These are phyloP conservation scores for Phytophthora pisi DNA, from an alignment of 352 stramenopile genomes.

Conservation along the genomic window DNA sequence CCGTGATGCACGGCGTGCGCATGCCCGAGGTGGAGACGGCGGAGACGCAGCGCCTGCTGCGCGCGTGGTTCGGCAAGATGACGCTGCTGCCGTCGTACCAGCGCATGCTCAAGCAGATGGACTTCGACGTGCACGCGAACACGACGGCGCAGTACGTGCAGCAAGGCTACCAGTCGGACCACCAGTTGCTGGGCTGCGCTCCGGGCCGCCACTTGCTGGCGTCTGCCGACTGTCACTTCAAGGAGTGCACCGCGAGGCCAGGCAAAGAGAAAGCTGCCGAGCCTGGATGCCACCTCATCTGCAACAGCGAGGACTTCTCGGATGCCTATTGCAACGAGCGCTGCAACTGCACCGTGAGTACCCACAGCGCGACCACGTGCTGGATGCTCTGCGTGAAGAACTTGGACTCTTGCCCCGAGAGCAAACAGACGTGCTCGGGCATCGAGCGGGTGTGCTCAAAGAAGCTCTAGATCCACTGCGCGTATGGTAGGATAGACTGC, in stretches of 20 bases:
- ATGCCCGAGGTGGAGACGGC: constrained; percentile 47
- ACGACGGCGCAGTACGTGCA: constrained; percentile 42
- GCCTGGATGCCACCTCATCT: constrained; percentile 31
- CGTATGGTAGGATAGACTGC: too few species aligned
- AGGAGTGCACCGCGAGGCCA: constrained; percentile 35
- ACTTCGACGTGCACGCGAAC: constrained; percentile 52
- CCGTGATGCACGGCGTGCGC: constrained; percentile 65
- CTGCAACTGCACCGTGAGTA: constrained; percentile 27
- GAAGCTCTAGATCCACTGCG: background rate
- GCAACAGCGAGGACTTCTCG: constrained; percentile 40
- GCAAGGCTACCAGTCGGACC: constrained; percentile 31
- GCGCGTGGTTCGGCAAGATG: constrained; percentile 71
- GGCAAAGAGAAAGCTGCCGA: constrained; percentile 5
- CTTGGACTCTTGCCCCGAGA: constrained; percentile 33
- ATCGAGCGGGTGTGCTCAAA: constrained; percentile 32
- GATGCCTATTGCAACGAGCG: constrained; percentile 12
- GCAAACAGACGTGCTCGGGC: constrained; percentile 42
- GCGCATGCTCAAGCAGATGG: constrained; percentile 54
- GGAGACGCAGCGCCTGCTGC: constrained; percentile 44
- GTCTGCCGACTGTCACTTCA: constrained; percentile 41
- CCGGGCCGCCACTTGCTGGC: constrained; percentile 44
- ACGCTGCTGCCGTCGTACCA: constrained; percentile 61
- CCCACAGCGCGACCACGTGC: constrained; percentile 33
- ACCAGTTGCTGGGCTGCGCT: constrained; percentile 44
- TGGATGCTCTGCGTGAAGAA: constrained; percentile 57